Evolutionary conservation across 768 basidiomycete species (phyloP), one percentile per base, ranked within the genome.

Genomic region (Saitozyma podzolica): DNA sequence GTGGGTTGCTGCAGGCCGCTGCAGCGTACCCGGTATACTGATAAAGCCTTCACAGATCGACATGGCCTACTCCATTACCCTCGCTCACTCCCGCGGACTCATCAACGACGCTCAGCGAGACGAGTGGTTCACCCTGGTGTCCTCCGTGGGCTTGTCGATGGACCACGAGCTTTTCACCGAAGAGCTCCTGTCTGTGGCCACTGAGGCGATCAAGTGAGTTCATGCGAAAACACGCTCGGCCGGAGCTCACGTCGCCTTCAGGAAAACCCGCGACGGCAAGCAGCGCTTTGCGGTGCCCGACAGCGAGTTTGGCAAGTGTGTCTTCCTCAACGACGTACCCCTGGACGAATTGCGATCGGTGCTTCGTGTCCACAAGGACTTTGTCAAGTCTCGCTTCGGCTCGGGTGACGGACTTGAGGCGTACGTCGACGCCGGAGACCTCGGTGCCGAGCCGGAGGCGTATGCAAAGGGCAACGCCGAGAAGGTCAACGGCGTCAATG

Each of bases 61-160:
- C 73, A 80, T 80, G 79, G 77, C 78, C 10, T 80, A 79, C 73
- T 79, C 78, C 45, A 76, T 75, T 51, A 80, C 79, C 40, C 72
- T 80, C 42, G 78, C 78, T 16, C 78, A 76, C 75, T 69, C 71
- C 37, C 70, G 78, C 59, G 77, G 77, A 8, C 60, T 79, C 56
- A 64, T 79, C 67, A 75, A 66, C 70, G 77, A 77, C 51, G 74
- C 55, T 14, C 75, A 79, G 67, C 71, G 78, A 57, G 74, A 80
- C 62, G 69, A 80, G 67, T 76, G 78, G 66, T 75, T 77, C 67
- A 68, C 48, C n/a, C 73, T 80, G 16, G 67, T 75, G 41, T 62
- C 69, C 39, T 68, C 69, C 3, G 78, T 80, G 48, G 79, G 79
- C 52, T 69, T 80, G 10, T 77, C 78, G 9, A 72, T 80, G 48